Percentiles rank a stretch among this genome's conserved stretches.
These are phyloP conservation scores for Citrus sinensis DNA, from an alignment of 345 rosid genomes.

Conservation along the genomic window DNA sequence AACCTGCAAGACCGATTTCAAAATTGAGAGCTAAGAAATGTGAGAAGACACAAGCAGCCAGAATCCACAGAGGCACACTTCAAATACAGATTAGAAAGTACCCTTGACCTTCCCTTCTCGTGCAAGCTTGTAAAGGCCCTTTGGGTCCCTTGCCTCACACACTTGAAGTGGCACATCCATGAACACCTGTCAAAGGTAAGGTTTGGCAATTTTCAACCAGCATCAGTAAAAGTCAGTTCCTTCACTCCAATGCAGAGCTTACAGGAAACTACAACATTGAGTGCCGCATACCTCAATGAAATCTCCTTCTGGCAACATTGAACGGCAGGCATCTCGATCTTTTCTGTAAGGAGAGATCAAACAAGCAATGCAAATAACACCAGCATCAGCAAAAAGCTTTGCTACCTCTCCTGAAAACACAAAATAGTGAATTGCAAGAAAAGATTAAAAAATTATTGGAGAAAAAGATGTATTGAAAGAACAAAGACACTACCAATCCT, in stretches of 20 bases:
- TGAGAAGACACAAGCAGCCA: background rate
- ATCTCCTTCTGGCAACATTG: constrained; percentile 67
- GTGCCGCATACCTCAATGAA: constrained; percentile 59
- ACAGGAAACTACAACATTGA: background rate
- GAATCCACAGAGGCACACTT: background rate
- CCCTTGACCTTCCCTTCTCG: constrained; percentile 88
- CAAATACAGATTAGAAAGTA: constrained; percentile 18
- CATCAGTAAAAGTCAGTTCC: background rate
- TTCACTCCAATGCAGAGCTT: background rate
- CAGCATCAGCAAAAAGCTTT: constrained; percentile 81
- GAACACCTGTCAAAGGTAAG: constrained; percentile 45
- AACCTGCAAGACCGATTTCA: constrained; percentile 38
- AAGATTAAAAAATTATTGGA: background rate
- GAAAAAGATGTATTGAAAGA: background rate
- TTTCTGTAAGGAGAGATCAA: constrained; percentile 83
- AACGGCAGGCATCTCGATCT: constrained; percentile 68
- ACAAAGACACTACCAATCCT: constrained; percentile 49
- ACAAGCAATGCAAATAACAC: constrained; percentile 79
- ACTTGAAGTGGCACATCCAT: constrained; percentile 70
- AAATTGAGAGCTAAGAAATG: background rate
- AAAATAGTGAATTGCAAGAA: constrained; percentile 1
- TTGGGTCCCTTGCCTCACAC: constrained; percentile 83
- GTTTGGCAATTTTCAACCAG: constrained; percentile 1
- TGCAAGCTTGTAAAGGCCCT: constrained; percentile 88
- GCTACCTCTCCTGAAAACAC: constrained; percentile 67